Percentiles rank a stretch among this genome's conserved stretches.
Conservation (phyloP, 352 stramenopile species). For the Phytopythium cucurbitacearum region DNA sequence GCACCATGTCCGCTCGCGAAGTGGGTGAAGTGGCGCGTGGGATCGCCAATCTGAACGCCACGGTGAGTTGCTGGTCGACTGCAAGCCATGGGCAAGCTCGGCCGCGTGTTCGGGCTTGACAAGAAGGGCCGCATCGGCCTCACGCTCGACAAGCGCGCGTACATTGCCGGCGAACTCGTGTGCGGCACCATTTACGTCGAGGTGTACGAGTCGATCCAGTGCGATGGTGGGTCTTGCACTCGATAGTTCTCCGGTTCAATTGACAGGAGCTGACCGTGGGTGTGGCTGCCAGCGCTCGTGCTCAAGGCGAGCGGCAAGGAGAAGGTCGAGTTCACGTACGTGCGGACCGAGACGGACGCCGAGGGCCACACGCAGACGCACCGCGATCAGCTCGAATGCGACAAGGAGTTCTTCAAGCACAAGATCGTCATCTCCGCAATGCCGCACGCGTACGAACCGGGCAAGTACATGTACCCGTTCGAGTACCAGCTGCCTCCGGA, state of each 20-base stretch:
- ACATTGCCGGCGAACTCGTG: conserved; percentile 58
- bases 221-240: conserved; percentile 31
- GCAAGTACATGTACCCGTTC: conserved; percentile 63
- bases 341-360: conserved; percentile 21
- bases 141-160: conserved; percentile 45
- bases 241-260: neutral
- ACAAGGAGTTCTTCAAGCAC: conserved; percentile 69
- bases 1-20: too few relatives aligned
- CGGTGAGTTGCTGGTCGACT: neutral
- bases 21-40: neutral
- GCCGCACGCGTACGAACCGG: conserved; percentile 25
- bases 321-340: conserved; percentile 48
- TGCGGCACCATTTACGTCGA: conserved; percentile 49
- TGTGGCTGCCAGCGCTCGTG: conserved; percentile 35
- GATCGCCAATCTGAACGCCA: neutral
- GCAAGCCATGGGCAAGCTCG: conserved; percentile 42
- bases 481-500: conserved; percentile 49
- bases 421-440: conserved; percentile 58
- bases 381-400: conserved; percentile 20
- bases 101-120: conserved; percentile 41
- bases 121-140: conserved; percentile 67
- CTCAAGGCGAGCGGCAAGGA: conserved; percentile 65
- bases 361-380: conserved; percentile 24
- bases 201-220: conserved; percentile 52
- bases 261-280: neutral